Evolutionary conservation across 257 asterid species (phyloP), one percentile per base, ranked within the genome.

Genomic region (Lycium ferocissimum): DNA sequence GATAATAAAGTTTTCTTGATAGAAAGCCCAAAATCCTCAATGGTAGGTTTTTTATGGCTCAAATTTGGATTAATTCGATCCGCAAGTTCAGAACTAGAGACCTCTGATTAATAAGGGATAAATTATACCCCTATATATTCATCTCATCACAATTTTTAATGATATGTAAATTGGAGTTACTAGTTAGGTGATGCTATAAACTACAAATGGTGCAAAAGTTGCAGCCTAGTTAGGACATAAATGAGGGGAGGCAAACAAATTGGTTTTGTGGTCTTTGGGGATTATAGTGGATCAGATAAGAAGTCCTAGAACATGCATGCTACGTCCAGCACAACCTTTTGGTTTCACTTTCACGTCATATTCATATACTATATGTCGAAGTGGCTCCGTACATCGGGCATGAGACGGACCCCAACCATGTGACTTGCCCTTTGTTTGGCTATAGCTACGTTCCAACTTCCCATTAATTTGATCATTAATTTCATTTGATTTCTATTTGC

Each of bases 301-400:
- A 71, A 71, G 56, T 71, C 54, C 56, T 71, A 18, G 54, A 71
- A 71, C 79, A 71, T 71, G 79, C 78, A 38, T 70, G 54, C 54
- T 38, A 70, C 79, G 9, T 37, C 5, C 10, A 35, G 37, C 58
- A 45, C 58, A 47, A 45, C 20, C n/a, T 73, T 73, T 12, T 47
- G 40, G n/a, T 10, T 45, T 73, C 80, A 73, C n/a, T 43, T 72
- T 70, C 56, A 43, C 18, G n/a, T 72, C 58, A n/a, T 45, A 45
- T 26, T 40, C 45, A 5, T 5, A 40, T 40, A 3, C 3, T 40
- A 72, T 5, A 38, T 9, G 37, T 10, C 47, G 2, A 20, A 2
- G n/a, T 72, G 0, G 81, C 9, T 47, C 40, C 61, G n/a, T 72
- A 72, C 10, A 47, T n/a, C 26, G 40, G 81, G 61, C 40, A 73